A percentile compares a stretch with the other conserved stretches of the same genome.
phyloP scores from a whole-genome alignment of 2,329 filamentous ascomycete species.

The Nectriaceae sp. region DNA sequence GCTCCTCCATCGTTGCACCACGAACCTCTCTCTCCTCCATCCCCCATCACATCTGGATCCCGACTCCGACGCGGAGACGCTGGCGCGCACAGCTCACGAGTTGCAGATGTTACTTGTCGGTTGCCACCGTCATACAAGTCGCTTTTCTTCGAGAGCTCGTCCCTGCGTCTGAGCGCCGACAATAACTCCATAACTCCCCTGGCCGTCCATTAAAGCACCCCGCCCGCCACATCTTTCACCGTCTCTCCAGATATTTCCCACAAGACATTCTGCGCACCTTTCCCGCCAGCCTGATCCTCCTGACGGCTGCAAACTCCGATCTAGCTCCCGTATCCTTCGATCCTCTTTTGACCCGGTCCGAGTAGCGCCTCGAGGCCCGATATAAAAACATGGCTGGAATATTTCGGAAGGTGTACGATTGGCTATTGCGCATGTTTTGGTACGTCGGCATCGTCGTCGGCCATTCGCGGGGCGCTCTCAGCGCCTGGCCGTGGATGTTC shows the following conservation, averaged over 20 bases:
- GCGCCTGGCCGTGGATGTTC: conserved; percentile 9
- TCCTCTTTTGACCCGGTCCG: conserved; percentile 9
- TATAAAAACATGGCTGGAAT: conserved; percentile 75
- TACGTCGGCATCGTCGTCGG: conserved; percentile 48
- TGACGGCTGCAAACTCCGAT: neutral
- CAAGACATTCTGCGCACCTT: conserved; percentile 8
- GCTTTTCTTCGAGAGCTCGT: conserved; percentile 28
- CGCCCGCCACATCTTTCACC: conserved; percentile 25
- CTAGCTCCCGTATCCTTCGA: neutral
- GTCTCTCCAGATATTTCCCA: conserved; percentile 19
- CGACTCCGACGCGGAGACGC: conserved; percentile 27
- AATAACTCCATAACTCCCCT: conserved; percentile 24
- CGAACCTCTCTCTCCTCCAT: conserved; percentile 31
- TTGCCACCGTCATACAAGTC: conserved; percentile 29
- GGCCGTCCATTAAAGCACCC: conserved; percentile 26
- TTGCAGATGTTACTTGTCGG: conserved; percentile 32
- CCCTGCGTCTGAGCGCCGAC: conserved; percentile 28
- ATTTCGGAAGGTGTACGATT: conserved; percentile 96
- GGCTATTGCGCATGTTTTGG: conserved; percentile 97
- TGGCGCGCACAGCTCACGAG: conserved; percentile 28
- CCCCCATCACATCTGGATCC: conserved; percentile 18
- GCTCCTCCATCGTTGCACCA: conserved; percentile 33
- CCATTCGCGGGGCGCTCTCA: conserved; percentile 10
- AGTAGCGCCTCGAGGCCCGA: conserved; percentile 22
- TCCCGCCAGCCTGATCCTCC: neutral